These are phyloP conservation scores for Scenedesmus sp. DNA, from an alignment of 163 green algal species.

Conservation along the genomic window DNA sequence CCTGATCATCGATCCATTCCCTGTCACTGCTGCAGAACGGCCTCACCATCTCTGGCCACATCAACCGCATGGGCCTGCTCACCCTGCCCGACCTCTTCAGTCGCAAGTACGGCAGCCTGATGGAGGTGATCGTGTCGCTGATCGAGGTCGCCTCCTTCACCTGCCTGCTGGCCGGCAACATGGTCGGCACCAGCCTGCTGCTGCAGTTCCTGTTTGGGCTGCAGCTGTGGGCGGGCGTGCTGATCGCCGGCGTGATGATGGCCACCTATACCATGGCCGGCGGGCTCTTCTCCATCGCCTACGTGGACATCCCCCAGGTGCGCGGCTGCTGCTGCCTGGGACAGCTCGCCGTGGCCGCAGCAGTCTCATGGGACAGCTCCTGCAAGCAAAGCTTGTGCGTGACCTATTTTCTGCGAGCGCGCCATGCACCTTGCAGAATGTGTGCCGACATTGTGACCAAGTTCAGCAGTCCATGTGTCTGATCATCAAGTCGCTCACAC, in stretches of 20 bases:
- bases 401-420: not conserved
- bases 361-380: not conserved
- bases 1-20: not conserved
- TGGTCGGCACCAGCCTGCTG: constrained; percentile 66
- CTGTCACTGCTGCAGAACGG: constrained; percentile 49
- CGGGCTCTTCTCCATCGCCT: constrained; percentile 64
- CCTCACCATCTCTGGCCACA: constrained; percentile 53
- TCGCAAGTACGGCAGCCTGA: constrained; percentile 58
- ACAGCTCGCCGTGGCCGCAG: too few species aligned
- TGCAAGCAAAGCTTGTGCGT: not conserved
- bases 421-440: not conserved
- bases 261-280: constrained; percentile 57
- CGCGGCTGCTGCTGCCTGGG: not conserved
- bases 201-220: constrained; percentile 63
- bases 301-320: constrained; percentile 62
- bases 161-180: constrained; percentile 66
- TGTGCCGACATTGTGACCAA: not conserved
- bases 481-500: too few species aligned
- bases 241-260: constrained; percentile 53
- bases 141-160: constrained; percentile 62
- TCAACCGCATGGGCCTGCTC: constrained; percentile 64
- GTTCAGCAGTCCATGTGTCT: not conserved
- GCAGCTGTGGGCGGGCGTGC: constrained; percentile 40
- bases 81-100: constrained; percentile 62
- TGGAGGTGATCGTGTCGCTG: constrained; percentile 59